phyloP scores from a whole-genome alignment of 371 early-diverging fungal species.

The Gilbertella persicaria region DNA sequence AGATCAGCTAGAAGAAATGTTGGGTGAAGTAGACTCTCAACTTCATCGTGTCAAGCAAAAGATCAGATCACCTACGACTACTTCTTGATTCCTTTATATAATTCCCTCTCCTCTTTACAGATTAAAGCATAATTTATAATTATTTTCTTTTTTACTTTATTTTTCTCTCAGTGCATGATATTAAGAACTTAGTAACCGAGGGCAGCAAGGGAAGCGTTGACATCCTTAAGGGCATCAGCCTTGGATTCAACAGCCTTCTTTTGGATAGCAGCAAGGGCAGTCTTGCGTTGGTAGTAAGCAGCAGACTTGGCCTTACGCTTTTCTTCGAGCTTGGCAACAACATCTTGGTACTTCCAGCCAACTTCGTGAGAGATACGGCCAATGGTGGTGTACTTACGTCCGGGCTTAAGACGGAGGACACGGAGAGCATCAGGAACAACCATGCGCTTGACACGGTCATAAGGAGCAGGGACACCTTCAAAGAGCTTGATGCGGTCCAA shows the following conservation, averaged over 20 bases:
- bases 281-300: conserved; percentile 92
- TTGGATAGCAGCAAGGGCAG: conserved; percentile 43
- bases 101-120: no score
- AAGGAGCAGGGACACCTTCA: conserved; percentile 99
- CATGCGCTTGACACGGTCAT: conserved; percentile 95
- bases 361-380: conserved; percentile 95
- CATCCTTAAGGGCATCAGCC: conserved; percentile 50
- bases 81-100: not conserved
- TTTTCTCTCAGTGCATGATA: not conserved
- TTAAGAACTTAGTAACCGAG: conserved; percentile 56
- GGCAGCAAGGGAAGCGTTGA: conserved; percentile 50
- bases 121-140: no score
- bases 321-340: conserved; percentile 94
- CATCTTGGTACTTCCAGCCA: conserved; percentile 99
- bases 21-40: conserved; percentile 28
- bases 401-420: conserved; percentile 95
- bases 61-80: conserved; percentile 15
- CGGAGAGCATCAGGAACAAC: conserved; percentile 98
- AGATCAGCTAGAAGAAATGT: conserved; percentile 25
- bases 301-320: conserved; percentile 95
- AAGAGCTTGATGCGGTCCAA: conserved; percentile 97
- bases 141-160: not conserved
- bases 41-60: conserved; percentile 34
- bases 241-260: conserved; percentile 54
- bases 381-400: conserved; percentile 96